A percentile compares a stretch with the other conserved stretches of the same genome.
These are phyloP conservation scores for Suillus subluteus DNA, from an alignment of 768 basidiomycete species.

Conservation along the genomic window DNA sequence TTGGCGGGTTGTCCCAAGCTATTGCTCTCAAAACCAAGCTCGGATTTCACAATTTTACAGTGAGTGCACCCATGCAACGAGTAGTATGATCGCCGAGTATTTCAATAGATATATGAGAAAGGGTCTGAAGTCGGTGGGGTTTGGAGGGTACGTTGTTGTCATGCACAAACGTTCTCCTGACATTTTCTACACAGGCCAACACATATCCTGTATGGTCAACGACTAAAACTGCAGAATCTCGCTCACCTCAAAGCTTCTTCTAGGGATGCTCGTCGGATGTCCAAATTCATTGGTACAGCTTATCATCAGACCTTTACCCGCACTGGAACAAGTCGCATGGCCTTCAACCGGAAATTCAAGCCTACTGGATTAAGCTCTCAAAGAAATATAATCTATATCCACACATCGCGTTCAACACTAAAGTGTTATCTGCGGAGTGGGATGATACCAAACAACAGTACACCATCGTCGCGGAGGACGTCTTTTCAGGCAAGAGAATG, in stretches of 20 bases:
- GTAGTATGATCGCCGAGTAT: background rate
- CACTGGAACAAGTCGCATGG: conserved; percentile 49
- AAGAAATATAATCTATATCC: conserved; percentile 46
- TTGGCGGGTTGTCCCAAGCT: conserved; percentile 46
- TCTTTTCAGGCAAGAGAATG: conserved; percentile 33
- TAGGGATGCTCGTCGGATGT: conserved; percentile 52
- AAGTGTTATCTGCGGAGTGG: conserved; percentile 52
- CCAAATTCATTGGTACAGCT: conserved; percentile 45
- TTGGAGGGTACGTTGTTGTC: conserved; percentile 48
- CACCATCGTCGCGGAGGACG: conserved; percentile 36
- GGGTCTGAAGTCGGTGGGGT: conserved; percentile 50
- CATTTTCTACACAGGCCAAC: conserved; percentile 28
- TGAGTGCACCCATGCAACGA: conserved; percentile 20
- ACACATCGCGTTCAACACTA: conserved; percentile 46
- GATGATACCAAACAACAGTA: conserved; percentile 39
- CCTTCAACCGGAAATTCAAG: conserved; percentile 44
- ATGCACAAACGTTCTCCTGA: background rate
- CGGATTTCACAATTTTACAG: conserved; percentile 44
- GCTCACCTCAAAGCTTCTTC: background rate
- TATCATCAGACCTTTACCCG: conserved; percentile 51
- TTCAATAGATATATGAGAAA: conserved; percentile 50
- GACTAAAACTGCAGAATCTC: background rate
- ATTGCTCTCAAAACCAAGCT: conserved; percentile 45
- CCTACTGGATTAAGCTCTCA: conserved; percentile 46
- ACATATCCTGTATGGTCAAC: conserved; percentile 24